Conservation (phyloP, 352 stramenopile species). For the Globisporangium emineosum region DNA sequence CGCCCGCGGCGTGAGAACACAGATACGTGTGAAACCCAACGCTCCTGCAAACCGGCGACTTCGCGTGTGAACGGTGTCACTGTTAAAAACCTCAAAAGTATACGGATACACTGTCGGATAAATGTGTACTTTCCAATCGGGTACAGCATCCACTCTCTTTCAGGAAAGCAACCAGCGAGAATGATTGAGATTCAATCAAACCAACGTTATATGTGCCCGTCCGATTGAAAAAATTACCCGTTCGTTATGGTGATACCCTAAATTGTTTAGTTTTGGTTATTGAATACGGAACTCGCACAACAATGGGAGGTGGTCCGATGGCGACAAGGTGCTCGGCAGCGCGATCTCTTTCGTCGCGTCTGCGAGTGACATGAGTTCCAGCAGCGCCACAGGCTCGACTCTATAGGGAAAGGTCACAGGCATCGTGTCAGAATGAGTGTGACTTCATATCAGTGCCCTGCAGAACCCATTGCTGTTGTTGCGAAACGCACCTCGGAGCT, state of each 20-base stretch:
- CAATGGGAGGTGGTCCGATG: conserved; percentile 75
- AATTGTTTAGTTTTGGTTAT: neutral
- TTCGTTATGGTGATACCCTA: neutral
- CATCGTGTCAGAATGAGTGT: neutral
- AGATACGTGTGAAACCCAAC: no score
- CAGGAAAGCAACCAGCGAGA: neutral
- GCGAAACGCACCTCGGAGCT: conserved; percentile 30
- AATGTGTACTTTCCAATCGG: no score
- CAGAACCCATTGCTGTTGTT: neutral
- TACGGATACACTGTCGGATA: no score
- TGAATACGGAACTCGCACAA: conserved; percentile 52
- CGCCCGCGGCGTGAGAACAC: no score
- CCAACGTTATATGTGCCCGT: neutral
- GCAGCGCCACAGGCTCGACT: conserved; percentile 43
- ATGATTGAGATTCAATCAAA: no score
- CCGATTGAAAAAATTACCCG: neutral
- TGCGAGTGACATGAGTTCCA: conserved; percentile 67
- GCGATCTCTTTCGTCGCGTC: conserved; percentile 58
- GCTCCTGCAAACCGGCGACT: no score
- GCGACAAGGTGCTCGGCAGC: conserved; percentile 62
- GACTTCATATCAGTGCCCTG: neutral
- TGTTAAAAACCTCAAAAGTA: no score
- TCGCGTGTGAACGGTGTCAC: no score
- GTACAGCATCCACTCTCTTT: no score
- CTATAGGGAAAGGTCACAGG: conserved; percentile 12